Base-by-base conservation (phyloP, 208 protist genomes). In the Wallacemonas sp. region DNA sequence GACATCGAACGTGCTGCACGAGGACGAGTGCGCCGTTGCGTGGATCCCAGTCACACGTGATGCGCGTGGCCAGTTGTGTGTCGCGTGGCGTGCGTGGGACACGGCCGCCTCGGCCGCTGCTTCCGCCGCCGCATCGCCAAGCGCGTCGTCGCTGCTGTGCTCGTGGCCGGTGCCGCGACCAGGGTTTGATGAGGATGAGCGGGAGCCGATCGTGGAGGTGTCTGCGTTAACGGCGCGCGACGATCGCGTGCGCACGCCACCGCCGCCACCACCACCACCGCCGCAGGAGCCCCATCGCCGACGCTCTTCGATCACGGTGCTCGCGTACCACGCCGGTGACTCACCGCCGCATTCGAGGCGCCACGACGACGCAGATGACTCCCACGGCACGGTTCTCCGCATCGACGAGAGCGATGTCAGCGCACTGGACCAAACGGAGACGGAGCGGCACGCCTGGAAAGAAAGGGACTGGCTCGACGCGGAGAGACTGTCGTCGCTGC, bases 11-110 rank as follows among this genome's bases (percentile, higher is more conserved):
- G 19, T 23, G 43, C 47, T 34, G 24, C 26, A 34, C 0, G 52
- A 33, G 17, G 32, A 58, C 17, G 32, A 14, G 36, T 11, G 8
- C 9, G n/a, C 52, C 11, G 52, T 58, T 3, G n/a, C 52, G 52
- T 58, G 52, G 52, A 29, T 58, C 29, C 52, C 52, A 9, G 52
- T 58, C 9, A 58, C 30, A 14, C 26, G 52, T 8, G 30, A 58
- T 21, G 52, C 26, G 30, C 12, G n/a, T n/a, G 52, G 52, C 32
- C 52, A 39, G 30, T 30, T 58, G 26, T n/a, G 30, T 8, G 52
- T 58, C 6, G 52, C 52, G 30, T 58, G 52, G 52, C 12, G 30
- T 14, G 52, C 52, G 30, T 58, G 52, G 52, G 19, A 58, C 30
- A 33, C 52, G 52, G 32, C 52, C 12, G 30, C 52, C 3, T 33